These are phyloP conservation scores for Candida gigantensis DNA, from an alignment of 1,139 yeast genomes.

Conservation along the genomic window DNA sequence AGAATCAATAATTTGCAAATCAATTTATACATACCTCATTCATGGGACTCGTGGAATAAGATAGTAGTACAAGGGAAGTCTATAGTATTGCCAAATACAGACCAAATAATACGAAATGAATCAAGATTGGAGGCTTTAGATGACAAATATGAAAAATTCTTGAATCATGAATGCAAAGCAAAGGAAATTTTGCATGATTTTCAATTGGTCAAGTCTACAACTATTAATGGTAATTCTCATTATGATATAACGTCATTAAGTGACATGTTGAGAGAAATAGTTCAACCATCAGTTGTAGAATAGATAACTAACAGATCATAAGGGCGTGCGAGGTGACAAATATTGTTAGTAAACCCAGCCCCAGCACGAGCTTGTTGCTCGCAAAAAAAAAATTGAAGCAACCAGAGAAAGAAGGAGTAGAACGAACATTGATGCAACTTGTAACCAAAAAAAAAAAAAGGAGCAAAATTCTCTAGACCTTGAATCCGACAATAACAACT, in stretches of 20 bases:
- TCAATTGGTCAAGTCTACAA: neutral
- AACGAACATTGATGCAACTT: too few relatives aligned
- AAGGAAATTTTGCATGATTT: constrained; percentile 2
- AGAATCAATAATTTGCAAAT: constrained; percentile 1
- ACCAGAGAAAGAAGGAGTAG: too few relatives aligned
- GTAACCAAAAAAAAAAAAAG: neutral
- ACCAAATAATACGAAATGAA: constrained; percentile 19
- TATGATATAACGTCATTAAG: neutral
- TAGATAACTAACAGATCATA: too few relatives aligned
- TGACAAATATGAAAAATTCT: constrained; percentile 9
- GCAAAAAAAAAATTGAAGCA: too few relatives aligned
- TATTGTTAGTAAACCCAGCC: too few relatives aligned
- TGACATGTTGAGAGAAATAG: constrained; percentile 10
- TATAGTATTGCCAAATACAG: constrained; percentile 17
- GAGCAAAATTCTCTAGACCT: neutral
- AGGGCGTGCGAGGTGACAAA: too few relatives aligned
- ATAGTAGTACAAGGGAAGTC: constrained; percentile 46
- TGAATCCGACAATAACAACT: too few relatives aligned
- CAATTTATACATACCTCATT: constrained; percentile 46
- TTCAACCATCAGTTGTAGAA: constrained; percentile 11
- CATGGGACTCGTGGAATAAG: constrained; percentile 53
- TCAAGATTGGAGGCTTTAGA: constrained; percentile 9
- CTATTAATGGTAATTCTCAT: neutral
- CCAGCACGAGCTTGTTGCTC: too few relatives aligned
- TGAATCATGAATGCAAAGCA: neutral